A percentile compares a stretch with the other conserved stretches of the same genome.
Conservation (phyloP, 768 basidiomycete species). For the Flagelloscypha sp. region DNA sequence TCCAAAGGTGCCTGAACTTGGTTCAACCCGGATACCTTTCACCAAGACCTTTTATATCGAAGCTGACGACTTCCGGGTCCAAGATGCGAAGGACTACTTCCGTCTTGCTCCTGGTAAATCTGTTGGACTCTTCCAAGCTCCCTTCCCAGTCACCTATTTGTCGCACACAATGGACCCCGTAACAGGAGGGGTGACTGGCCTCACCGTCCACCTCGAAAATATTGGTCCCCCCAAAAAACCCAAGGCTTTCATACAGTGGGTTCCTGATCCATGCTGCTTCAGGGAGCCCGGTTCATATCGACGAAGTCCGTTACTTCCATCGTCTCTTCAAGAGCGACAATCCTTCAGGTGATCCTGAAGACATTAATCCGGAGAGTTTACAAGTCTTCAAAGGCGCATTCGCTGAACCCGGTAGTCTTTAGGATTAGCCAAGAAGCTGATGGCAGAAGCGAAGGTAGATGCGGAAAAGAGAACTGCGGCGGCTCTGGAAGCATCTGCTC, state of each 20-base stretch:
- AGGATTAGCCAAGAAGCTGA: slow-evolving; percentile 69
- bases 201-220: slow-evolving; percentile 74
- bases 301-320: slow-evolving; percentile 89
- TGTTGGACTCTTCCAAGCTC: slow-evolving; percentile 91
- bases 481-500: slow-evolving; percentile 41
- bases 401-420: slow-evolving; percentile 85
- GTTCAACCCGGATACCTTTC: slow-evolving; percentile 74
- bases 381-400: slow-evolving; percentile 75
- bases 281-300: slow-evolving; percentile 74
- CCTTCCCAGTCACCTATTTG: slow-evolving; percentile 87
- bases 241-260: slow-evolving; percentile 96
- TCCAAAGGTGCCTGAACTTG: slow-evolving; percentile 86
- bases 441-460: slow-evolving; percentile 58
- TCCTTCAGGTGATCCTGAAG: slow-evolving; percentile 77
- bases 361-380: slow-evolving; percentile 77
- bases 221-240: slow-evolving; percentile 62
- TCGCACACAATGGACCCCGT: slow-evolving; percentile 71
- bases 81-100: slow-evolving; percentile 94
- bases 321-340: slow-evolving; percentile 92
- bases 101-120: slow-evolving; percentile 96
- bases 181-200: slow-evolving; percentile 69
- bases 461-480: slow-evolving; percentile 54
- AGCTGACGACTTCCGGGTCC: slow-evolving; percentile 81
- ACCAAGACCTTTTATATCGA: slow-evolving; percentile 90
- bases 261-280: slow-evolving; percentile 75